A percentile compares a stretch with the other conserved stretches of the same genome.
Conservation (phyloP, 768 basidiomycete species). For the Psilocybe cyanescens region DNA sequence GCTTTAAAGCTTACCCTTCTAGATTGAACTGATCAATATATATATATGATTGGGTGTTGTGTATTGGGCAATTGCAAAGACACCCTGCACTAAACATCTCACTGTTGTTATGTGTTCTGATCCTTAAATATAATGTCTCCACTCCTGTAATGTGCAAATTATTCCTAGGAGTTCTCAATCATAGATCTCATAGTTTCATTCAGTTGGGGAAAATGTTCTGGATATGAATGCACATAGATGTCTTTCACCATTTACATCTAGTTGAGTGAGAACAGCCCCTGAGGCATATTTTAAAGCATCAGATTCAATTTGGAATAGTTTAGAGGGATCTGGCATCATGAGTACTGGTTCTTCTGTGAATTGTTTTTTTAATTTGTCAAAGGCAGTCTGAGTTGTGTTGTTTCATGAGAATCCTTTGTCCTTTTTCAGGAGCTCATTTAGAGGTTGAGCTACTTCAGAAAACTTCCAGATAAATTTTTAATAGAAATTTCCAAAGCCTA, state of each 20-base stretch:
- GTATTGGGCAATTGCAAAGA: too few species aligned
- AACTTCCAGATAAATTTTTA: constrained; percentile 35
- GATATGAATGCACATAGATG: too few species aligned
- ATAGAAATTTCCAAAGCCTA: constrained; percentile 47
- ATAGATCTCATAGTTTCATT: too few species aligned
- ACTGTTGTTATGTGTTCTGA: too few species aligned
- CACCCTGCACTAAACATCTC: too few species aligned
- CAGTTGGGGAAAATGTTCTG: too few species aligned
- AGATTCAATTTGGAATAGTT: constrained; percentile 29
- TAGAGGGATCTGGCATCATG: constrained; percentile 16
- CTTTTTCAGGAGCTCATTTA: constrained; percentile 32
- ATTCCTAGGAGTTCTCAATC: too few species aligned
- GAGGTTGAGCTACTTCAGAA: constrained; percentile 27
- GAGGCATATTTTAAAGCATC: constrained; percentile 35
- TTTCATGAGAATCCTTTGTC: constrained; percentile 29
- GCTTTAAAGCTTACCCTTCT: too few species aligned
- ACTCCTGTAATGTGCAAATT: too few species aligned
- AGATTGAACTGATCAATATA: too few species aligned
- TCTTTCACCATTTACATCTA: constrained; percentile 17
- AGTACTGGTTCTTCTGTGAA: constrained; percentile 32
- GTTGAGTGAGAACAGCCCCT: constrained; percentile 36
- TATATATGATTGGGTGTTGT: too few species aligned
- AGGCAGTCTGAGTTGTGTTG: constrained; percentile 22
- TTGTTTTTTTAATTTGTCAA: constrained; percentile 29
- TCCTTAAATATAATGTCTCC: too few species aligned